phyloP scores from a whole-genome alignment of 352 stramenopile species.

The Plasmopara muralis region DNA sequence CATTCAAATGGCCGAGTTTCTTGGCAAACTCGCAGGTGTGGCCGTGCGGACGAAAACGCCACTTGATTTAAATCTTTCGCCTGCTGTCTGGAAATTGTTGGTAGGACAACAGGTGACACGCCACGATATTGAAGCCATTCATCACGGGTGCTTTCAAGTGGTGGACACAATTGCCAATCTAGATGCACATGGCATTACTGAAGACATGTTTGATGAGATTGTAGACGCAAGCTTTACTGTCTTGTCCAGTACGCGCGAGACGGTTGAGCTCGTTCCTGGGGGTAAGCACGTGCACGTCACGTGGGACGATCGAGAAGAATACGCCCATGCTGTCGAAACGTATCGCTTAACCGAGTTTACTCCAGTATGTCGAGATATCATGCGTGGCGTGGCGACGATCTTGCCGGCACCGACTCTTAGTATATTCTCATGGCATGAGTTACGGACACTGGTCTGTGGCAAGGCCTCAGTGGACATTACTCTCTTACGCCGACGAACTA shows the following conservation, averaged over 20 bases:
- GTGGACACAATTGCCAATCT: constrained; percentile 88
- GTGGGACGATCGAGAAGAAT: constrained; percentile 87
- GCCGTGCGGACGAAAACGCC: constrained; percentile 90
- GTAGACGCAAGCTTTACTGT: constrained; percentile 88
- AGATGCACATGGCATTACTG: constrained; percentile 65
- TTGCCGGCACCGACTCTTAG: constrained; percentile 65
- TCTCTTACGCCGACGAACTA: constrained; percentile 77
- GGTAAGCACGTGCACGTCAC: constrained; percentile 77
- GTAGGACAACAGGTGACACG: constrained; percentile 68
- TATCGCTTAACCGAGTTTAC: constrained; percentile 81
- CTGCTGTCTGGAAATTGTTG: constrained; percentile 91
- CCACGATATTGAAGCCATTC: constrained; percentile 80
- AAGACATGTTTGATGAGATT: constrained; percentile 86
- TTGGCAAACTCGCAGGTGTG: constrained; percentile 92
- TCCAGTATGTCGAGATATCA: constrained; percentile 63
- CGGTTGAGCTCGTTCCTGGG: constrained; percentile 75
- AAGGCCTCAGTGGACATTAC: constrained; percentile 85
- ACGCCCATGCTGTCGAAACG: constrained; percentile 64
- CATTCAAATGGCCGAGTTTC: constrained; percentile 89
- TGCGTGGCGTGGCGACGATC: constrained; percentile 81
- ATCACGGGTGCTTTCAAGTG: constrained; percentile 80
- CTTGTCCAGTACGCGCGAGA: constrained; percentile 69
- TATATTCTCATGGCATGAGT: constrained; percentile 86
- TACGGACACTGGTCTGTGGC: constrained; percentile 86
- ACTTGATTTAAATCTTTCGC: constrained; percentile 87